Evolutionary conservation across 345 rosid genomes (phyloP).

Genomic region (Abelmoschus esculentus): DNA sequence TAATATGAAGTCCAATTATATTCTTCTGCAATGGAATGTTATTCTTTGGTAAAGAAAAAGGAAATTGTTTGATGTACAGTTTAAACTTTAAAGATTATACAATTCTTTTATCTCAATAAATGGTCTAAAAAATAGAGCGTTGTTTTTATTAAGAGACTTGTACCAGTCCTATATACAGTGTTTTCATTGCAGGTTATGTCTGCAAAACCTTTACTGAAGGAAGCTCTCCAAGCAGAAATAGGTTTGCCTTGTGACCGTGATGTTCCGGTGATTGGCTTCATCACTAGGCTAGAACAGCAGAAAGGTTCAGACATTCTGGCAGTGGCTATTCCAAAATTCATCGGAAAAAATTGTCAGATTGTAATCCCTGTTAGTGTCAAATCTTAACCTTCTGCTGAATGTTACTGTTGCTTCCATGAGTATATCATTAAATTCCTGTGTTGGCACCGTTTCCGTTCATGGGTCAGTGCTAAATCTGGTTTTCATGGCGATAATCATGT

Average conservation of each 20-base stretch:
- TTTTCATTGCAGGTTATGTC: conserved; percentile 44
- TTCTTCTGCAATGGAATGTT: too few species aligned
- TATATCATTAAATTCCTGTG: too few species aligned
- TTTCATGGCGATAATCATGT: too few species aligned
- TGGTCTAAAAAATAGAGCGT: too few species aligned
- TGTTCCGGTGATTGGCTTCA: conserved; percentile 84
- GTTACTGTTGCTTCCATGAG: not conserved
- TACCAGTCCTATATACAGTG: too few species aligned
- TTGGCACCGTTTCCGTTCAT: too few species aligned
- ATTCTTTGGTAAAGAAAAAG: too few species aligned
- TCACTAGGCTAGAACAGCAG: conserved; percentile 93
- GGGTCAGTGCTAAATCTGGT: too few species aligned
- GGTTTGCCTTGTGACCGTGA: conserved; percentile 84
- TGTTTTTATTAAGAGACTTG: too few species aligned
- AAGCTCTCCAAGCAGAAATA: conserved; percentile 82
- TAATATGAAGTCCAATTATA: too few species aligned
- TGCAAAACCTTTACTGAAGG: conserved; percentile 84
- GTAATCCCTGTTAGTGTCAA: conserved; percentile 58
- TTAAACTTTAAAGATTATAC: too few species aligned
- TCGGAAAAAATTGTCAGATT: conserved; percentile 57
- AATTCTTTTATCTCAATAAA: not conserved
- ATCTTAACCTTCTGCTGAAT: not conserved
- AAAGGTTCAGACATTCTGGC: conserved; percentile 91
- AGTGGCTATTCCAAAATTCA: conserved; percentile 58
- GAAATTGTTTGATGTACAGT: too few species aligned